Evolutionary conservation across 257 asterid genomes (phyloP).

Genomic region (Nicotiana paniculata): DNA sequence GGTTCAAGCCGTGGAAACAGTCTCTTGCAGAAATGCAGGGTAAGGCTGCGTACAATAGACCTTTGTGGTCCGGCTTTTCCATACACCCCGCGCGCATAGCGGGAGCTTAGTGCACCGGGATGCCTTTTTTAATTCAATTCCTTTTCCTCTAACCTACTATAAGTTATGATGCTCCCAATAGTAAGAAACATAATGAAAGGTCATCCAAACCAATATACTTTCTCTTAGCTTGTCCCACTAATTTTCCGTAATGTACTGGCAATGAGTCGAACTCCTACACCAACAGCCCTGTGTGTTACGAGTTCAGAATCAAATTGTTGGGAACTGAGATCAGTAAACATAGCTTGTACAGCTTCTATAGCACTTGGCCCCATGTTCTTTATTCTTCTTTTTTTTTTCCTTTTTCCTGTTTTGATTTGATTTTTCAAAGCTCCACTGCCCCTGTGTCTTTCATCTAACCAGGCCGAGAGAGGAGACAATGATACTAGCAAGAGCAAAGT

Average conservation of each 20-base stretch:
- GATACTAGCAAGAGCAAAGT: background rate
- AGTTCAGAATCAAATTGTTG: background rate
- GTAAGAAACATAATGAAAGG: background rate
- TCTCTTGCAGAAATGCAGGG: too few species aligned
- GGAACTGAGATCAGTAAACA: background rate
- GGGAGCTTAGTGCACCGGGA: too few species aligned
- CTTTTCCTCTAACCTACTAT: background rate
- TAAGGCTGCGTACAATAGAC: too few species aligned
- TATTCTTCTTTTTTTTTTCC: background rate
- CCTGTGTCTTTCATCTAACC: background rate
- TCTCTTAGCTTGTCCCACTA: background rate
- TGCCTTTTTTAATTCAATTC: background rate
- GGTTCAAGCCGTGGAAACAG: too few species aligned
- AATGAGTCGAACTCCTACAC: background rate
- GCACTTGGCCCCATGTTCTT: background rate
- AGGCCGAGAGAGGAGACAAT: background rate
- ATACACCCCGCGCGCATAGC: too few species aligned
- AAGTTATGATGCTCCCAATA: background rate
- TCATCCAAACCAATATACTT: background rate
- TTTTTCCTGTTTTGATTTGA: background rate
- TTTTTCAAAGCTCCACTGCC: background rate
- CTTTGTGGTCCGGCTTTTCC: too few species aligned
- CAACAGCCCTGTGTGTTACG: background rate
- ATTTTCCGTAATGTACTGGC: background rate
- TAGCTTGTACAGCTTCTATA: background rate